These are phyloP conservation scores for Argentina anserina DNA, from an alignment of 306 rosid genomes.

Conservation along the genomic window DNA sequence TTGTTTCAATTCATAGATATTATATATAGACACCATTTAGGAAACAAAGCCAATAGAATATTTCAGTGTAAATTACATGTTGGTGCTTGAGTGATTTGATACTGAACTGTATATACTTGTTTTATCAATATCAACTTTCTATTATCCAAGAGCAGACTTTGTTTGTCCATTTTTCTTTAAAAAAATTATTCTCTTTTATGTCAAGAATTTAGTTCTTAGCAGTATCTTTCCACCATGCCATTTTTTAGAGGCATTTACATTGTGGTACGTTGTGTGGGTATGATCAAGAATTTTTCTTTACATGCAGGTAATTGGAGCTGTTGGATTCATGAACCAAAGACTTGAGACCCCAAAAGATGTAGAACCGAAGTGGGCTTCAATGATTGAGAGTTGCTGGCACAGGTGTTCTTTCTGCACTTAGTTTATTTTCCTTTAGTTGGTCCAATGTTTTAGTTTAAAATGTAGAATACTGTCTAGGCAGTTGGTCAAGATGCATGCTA, in stretches of 20 bases:
- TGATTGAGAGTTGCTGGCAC: conserved; percentile 94
- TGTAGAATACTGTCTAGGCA: neutral
- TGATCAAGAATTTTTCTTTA: conserved; percentile 36
- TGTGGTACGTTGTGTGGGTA: conserved; percentile 13
- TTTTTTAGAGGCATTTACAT: neutral
- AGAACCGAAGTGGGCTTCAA: conserved; percentile 79
- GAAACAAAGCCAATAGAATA: too few species aligned
- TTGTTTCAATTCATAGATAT: neutral
- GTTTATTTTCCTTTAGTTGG: neutral
- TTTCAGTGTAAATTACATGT: too few species aligned
- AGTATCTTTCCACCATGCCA: neutral
- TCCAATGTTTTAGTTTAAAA: neutral
- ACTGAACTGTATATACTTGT: too few species aligned
- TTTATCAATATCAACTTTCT: too few species aligned
- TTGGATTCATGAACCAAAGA: conserved; percentile 92
- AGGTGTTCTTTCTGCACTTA: conserved; percentile 36
- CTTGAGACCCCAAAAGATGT: conserved; percentile 84
- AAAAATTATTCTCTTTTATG: too few species aligned
- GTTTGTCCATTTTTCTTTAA: too few species aligned
- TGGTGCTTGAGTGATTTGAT: too few species aligned
- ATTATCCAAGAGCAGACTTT: too few species aligned
- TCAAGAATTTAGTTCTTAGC: too few species aligned
- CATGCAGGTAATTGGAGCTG: conserved; percentile 96
- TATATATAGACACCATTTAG: too few species aligned
- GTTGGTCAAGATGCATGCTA: neutral